A percentile compares a stretch with the other conserved stretches of the same genome.
phyloP scores from a whole-genome alignment of 2,329 filamentous ascomycete species.

The Remersonia thermophila region DNA sequence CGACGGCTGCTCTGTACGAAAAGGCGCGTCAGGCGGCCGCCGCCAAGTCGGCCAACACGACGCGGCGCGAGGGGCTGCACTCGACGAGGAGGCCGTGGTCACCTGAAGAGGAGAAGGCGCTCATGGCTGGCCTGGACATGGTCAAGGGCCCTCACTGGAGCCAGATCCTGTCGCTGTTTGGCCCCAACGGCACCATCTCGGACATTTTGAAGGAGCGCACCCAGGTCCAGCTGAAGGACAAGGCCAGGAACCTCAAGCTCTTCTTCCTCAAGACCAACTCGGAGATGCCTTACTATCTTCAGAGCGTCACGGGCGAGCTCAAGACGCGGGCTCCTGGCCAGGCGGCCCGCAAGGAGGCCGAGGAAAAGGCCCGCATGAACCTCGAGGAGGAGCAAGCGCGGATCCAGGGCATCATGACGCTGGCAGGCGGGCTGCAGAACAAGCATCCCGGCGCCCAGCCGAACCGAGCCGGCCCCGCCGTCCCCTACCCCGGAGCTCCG shows the following conservation, averaged over 20 bases:
- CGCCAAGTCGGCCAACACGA: conserved; percentile 42
- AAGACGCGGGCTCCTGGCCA: conserved; percentile 72
- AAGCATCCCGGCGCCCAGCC: conserved; percentile 12
- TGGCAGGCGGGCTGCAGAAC: conserved; percentile 41
- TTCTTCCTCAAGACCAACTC: conserved; percentile 88
- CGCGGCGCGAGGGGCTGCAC: conserved; percentile 43
- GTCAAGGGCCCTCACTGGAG: conserved; percentile 91
- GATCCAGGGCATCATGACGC: conserved; percentile 46
- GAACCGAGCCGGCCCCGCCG: conserved; percentile 7
- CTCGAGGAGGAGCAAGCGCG: conserved; percentile 48
- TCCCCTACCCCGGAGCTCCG: background rate
- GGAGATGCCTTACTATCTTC: conserved; percentile 78
- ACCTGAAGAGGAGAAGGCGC: conserved; percentile 75
- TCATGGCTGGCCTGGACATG: conserved; percentile 78
- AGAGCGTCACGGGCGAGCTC: conserved; percentile 79
- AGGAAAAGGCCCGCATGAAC: conserved; percentile 47
- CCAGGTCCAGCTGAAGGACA: conserved; percentile 86
- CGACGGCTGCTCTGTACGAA: conserved; percentile 45
- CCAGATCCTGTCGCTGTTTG: conserved; percentile 77
- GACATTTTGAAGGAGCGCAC: conserved; percentile 79
- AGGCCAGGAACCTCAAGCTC: conserved; percentile 77
- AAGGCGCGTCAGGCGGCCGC: conserved; percentile 46
- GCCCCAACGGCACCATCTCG: conserved; percentile 64
- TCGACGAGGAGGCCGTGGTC: conserved; percentile 71
- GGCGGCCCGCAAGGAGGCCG: conserved; percentile 55